Conservation (phyloP, 495 filamentous ascomycete species). For the Talaromyces borbonicus region DNA sequence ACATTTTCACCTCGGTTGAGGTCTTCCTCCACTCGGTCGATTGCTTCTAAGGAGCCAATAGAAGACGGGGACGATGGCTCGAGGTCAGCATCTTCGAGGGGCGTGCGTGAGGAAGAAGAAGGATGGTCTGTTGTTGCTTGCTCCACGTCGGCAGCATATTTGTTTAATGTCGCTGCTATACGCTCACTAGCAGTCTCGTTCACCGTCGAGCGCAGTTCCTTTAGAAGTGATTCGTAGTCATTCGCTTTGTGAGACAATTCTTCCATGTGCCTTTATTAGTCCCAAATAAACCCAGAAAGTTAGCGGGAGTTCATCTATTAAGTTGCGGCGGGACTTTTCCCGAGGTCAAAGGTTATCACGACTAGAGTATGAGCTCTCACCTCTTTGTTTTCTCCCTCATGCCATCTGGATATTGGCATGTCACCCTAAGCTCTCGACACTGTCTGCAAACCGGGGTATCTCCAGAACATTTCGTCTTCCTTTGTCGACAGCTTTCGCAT, state of each 20-base stretch:
- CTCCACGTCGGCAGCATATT: constrained; percentile 15
- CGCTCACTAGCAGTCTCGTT: constrained; percentile 3
- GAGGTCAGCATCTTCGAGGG: constrained; percentile 26
- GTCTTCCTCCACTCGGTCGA: constrained; percentile 54
- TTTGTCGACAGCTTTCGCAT: constrained; percentile 63
- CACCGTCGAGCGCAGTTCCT: constrained; percentile 15
- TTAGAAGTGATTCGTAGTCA: constrained; percentile 40
- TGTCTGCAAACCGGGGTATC: constrained; percentile 48
- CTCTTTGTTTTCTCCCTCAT: constrained; percentile 49
- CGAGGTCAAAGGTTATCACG: not conserved
- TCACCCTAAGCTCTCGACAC: constrained; percentile 41
- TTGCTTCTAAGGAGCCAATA: constrained; percentile 49
- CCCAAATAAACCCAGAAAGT: constrained; percentile 11
- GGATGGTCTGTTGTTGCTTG: constrained; percentile 20
- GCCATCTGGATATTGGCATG: constrained; percentile 45
- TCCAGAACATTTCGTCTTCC: constrained; percentile 56
- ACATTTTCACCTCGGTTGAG: constrained; percentile 39
- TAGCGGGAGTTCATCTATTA: constrained; percentile 10
- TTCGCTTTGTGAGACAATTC: constrained; percentile 35
- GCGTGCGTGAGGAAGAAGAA: constrained; percentile 22
- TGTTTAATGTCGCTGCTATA: constrained; percentile 12
- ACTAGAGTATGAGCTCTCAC: constrained; percentile 17
- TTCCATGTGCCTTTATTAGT: constrained; percentile 26
- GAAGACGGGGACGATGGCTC: constrained; percentile 35
- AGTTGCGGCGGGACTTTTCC: no score